These are phyloP conservation scores for Casuarina cunninghamiana DNA, from an alignment of 306 rosid genomes.

Conservation along the genomic window DNA sequence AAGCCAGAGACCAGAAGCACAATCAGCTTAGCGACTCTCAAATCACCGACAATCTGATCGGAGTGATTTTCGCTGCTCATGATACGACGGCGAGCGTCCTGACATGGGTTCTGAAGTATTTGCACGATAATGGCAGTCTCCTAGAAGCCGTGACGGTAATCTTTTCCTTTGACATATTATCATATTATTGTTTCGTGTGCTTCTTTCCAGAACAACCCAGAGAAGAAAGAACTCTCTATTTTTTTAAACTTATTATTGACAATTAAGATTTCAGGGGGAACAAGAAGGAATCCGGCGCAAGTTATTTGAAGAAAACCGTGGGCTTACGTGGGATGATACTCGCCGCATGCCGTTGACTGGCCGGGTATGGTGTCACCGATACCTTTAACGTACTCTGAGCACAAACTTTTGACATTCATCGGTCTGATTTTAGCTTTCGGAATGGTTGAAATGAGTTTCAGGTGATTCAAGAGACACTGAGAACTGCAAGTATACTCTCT, in stretches of 20 bases:
- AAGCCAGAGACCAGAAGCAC: slow-evolving; percentile 29
- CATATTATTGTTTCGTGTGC: no score
- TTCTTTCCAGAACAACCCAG: no score
- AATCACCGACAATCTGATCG: slow-evolving; percentile 80
- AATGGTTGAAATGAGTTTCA: slow-evolving; percentile 16
- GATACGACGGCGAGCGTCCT: slow-evolving; percentile 89
- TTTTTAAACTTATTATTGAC: background rate
- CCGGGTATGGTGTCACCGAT: slow-evolving; percentile 38
- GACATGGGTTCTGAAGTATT: slow-evolving; percentile 79
- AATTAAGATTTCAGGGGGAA: slow-evolving; percentile 53
- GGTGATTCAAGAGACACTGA: slow-evolving; percentile 86
- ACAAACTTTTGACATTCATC: background rate
- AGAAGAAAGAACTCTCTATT: no score
- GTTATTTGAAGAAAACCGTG: slow-evolving; percentile 41
- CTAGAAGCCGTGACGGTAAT: slow-evolving; percentile 62
- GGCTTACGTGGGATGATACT: slow-evolving; percentile 82
- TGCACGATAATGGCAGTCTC: slow-evolving; percentile 60
- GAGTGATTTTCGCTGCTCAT: slow-evolving; percentile 93
- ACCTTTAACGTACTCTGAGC: background rate
- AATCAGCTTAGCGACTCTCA: slow-evolving; percentile 58
- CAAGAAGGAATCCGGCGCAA: slow-evolving; percentile 59
- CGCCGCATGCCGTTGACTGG: slow-evolving; percentile 63
- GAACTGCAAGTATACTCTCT: slow-evolving; percentile 81
- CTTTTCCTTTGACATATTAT: no score
- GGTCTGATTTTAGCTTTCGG: background rate